These are phyloP conservation scores for Scleroderma citrinum DNA, from an alignment of 768 basidiomycete genomes.

Conservation along the genomic window DNA sequence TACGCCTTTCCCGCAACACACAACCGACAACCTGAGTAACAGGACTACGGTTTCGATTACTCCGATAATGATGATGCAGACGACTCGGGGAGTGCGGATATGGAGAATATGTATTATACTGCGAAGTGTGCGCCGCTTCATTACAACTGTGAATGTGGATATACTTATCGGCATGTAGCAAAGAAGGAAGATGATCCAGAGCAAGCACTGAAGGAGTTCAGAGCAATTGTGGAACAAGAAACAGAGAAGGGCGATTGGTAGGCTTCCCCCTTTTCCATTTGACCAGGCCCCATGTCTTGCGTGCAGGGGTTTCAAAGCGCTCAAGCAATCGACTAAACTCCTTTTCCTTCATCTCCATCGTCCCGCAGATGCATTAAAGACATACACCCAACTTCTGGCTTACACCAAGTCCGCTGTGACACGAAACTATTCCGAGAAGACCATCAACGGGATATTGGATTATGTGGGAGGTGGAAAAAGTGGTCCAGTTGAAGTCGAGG, in stretches of 20 bases:
- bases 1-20: neutral
- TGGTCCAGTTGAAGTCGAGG: slow-evolving; percentile 71
- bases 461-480: slow-evolving; percentile 92
- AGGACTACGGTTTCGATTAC: slow-evolving; percentile 97
- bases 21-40: slow-evolving; percentile 1
- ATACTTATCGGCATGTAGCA: slow-evolving; percentile 36
- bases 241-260: slow-evolving; percentile 94
- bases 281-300: neutral
- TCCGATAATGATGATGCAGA: slow-evolving; percentile 85
- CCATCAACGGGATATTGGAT: slow-evolving; percentile 96
- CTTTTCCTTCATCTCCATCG: slow-evolving; percentile 75
- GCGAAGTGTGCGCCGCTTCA: slow-evolving; percentile 74
- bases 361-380: slow-evolving; percentile 78
- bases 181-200: slow-evolving; percentile 95
- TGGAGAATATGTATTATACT: slow-evolving; percentile 98
- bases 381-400: slow-evolving; percentile 80
- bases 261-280: slow-evolving; percentile 13
- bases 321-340: slow-evolving; percentile 96
- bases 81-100: slow-evolving; percentile 75
- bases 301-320: slow-evolving; percentile 93
- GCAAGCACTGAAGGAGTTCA: slow-evolving; percentile 85
- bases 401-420: slow-evolving; percentile 97
- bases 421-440: slow-evolving; percentile 95
- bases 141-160: neutral
- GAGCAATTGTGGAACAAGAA: slow-evolving; percentile 83